Base-by-base conservation (phyloP, 2,329 filamentous ascomycete species). In the Alternaria panax region DNA sequence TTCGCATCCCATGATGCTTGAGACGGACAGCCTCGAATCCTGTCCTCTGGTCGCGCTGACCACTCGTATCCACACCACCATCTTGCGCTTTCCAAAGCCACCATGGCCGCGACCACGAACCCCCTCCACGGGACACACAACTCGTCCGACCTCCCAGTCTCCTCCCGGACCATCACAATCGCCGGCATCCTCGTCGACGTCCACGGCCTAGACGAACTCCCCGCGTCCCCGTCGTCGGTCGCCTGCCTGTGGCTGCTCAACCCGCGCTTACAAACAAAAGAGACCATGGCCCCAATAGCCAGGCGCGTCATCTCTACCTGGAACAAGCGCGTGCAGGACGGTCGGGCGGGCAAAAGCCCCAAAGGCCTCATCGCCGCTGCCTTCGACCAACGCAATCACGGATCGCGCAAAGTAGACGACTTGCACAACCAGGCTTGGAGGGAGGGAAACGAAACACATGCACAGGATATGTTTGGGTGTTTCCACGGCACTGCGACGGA, bases 321-420 rank as follows among this genome's bases (percentile, higher is more conserved):
- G 87, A 88, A 91, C 70, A 72, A 78, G 52, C 78, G 73, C 64
- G 76, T 73, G 48, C 68, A 70, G 56, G 66, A 76, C 14, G 69
- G 72, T 30, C 64, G 69, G 32, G 68, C 62, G 48, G 73, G 64
- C 51, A 67, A 72, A 34, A 56, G 45, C 22, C 64, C 69, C 28
- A 80, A 82, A 59, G 91, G 90, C 0, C 79, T 98, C 40, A 88
- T 98, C 50, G 93, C 92, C 2, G 86, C 93, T 12, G 87, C 90
- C 2, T 96, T 97, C 77, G 95, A 98, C 79, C 93, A 97, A 81
- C 87, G 94, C 45, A 98, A 98, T 77, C 95, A 98, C 79, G 95
- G 95, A 25, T 85, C 86, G 3, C 83, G 95, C 54, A 78, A 88
- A 59, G 86, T 94, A 2, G 84, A 89, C 68, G 80, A 85, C 7